Conservation (phyloP, 2,329 filamentous ascomycete genomes). For the Pyrenophora tritici-repentis region DNA sequence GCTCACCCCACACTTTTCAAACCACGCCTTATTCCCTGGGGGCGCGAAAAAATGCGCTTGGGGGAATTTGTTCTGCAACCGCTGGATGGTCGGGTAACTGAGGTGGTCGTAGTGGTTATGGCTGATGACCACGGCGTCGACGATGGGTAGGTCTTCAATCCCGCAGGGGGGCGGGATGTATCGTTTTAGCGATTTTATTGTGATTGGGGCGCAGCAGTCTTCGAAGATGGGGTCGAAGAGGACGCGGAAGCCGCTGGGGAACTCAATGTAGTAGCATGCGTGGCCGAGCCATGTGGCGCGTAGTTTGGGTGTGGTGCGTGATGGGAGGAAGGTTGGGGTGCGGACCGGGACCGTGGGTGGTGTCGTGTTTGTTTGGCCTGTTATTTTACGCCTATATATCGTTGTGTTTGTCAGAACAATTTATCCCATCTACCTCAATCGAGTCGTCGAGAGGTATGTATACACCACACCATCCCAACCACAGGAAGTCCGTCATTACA, state of each 20-base stretch:
- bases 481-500: too few relatives aligned
- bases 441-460: too few relatives aligned
- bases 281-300: constrained; percentile 95
- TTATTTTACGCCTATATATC: constrained; percentile 54
- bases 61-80: constrained; percentile 72
- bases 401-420: not conserved
- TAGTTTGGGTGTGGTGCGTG: constrained; percentile 64
- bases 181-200: constrained; percentile 72
- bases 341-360: constrained; percentile 69
- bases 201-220: constrained; percentile 79
- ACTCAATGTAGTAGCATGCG: constrained; percentile 92
- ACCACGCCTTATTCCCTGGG: constrained; percentile 82
- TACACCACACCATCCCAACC: too few relatives aligned
- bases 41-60: constrained; percentile 87
- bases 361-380: constrained; percentile 64
- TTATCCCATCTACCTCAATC: too few relatives aligned
- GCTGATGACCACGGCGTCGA: constrained; percentile 77
- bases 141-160: constrained; percentile 74
- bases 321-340: constrained; percentile 68
- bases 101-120: constrained; percentile 96
- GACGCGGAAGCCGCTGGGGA: constrained; percentile 81
- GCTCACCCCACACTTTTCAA: constrained; percentile 68
- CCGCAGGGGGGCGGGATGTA: constrained; percentile 78
- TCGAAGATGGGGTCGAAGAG: constrained; percentile 95
- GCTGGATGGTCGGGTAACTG: constrained; percentile 73